Evolutionary conservation across 345 rosid species (phyloP).

Genomic region (Eucalyptus tenuipes): DNA sequence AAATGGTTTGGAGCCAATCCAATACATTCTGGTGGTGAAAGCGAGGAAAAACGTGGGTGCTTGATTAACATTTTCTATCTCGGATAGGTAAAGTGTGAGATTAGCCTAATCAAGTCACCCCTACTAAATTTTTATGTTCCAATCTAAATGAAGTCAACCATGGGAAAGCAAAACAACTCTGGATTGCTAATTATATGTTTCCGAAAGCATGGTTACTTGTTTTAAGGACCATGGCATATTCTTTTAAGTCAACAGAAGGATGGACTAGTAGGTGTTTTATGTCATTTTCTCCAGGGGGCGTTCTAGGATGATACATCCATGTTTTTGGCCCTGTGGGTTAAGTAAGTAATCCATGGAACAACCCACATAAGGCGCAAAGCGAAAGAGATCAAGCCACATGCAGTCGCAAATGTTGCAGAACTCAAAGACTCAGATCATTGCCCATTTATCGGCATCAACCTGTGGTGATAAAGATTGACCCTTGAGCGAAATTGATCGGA

Average conservation of each 20-base stretch:
- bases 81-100: not conserved
- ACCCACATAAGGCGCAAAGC: not conserved
- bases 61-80: not conserved
- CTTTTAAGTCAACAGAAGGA: not conserved
- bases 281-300: not conserved
- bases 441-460: too few species aligned
- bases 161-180: not conserved
- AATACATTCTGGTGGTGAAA: not conserved
- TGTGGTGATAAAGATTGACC: too few species aligned
- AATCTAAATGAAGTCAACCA: not conserved
- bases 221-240: not conserved
- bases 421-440: too few species aligned
- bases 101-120: not conserved
- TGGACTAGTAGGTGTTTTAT: not conserved
- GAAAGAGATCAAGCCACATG: too few species aligned
- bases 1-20: not conserved
- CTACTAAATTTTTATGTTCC: not conserved
- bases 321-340: not conserved
- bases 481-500: too few species aligned
- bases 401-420: too few species aligned
- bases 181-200: not conserved
- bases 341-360: not conserved
- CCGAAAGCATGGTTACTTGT: not conserved
- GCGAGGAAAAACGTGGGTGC: not conserved
- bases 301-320: not conserved